Percentiles rank a stretch among this genome's conserved stretches.
phyloP scores from a whole-genome alignment of 257 asterid genomes.

The Fraxinus pennsylvanica region DNA sequence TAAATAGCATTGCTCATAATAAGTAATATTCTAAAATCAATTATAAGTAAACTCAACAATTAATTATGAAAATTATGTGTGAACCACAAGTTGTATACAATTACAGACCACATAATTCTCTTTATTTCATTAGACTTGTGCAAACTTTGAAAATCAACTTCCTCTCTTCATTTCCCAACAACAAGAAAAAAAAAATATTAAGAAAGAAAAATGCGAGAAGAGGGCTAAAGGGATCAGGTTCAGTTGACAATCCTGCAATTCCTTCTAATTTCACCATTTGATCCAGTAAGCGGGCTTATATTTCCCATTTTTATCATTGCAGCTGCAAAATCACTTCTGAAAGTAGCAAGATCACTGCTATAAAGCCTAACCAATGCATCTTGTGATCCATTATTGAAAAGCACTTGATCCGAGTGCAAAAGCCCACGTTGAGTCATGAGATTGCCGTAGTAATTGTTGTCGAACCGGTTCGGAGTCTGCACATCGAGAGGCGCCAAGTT shows the following conservation, averaged over 20 bases:
- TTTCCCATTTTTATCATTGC: constrained; percentile 70
- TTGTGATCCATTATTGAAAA: constrained; percentile 61
- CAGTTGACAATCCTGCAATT: constrained; percentile 51
- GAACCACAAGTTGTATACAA: not conserved
- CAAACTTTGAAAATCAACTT: not conserved
- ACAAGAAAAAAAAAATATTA: not conserved
- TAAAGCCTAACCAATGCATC: constrained; percentile 50
- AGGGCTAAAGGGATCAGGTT: not conserved
- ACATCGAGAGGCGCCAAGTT: constrained; percentile 48
- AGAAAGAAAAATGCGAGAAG: not conserved
- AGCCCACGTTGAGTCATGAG: constrained; percentile 48
- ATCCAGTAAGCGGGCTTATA: constrained; percentile 63
- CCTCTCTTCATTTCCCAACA: not conserved
- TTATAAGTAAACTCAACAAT: not conserved
- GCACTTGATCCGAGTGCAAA: constrained; percentile 69
- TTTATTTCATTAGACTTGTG: not conserved
- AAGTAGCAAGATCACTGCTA: constrained; percentile 23
- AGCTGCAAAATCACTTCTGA: constrained; percentile 47
- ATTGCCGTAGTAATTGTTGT: constrained; percentile 48
- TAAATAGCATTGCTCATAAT: too few relatives aligned
- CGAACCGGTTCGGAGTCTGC: constrained; percentile 40
- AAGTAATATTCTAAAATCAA: too few relatives aligned
- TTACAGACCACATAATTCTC: not conserved
- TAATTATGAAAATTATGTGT: not conserved
- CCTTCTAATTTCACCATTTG: constrained; percentile 54